Conservation (phyloP, 495 filamentous ascomycete species). For the Wilcoxina mikolae region DNA sequence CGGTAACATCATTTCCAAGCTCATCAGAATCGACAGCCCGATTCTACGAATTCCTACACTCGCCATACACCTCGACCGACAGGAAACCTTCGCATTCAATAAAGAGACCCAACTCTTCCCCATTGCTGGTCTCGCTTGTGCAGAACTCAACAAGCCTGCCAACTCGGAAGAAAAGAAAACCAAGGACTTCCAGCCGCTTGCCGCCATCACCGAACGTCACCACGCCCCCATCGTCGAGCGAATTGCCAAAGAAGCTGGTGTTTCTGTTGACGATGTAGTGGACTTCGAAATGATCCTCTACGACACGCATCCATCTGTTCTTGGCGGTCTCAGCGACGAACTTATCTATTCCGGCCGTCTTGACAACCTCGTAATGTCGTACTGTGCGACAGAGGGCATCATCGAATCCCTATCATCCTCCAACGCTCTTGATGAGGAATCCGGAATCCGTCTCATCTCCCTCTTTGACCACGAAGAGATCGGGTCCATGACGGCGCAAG, state of each 20-base stretch:
- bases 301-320: conserved; percentile 76
- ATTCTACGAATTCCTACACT: conserved; percentile 79
- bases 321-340: conserved; percentile 84
- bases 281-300: conserved; percentile 96
- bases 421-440: conserved; percentile 53
- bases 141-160: conserved; percentile 62
- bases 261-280: conserved; percentile 52
- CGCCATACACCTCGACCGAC: conserved; percentile 82
- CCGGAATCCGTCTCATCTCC: conserved; percentile 70
- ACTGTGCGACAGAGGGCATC: conserved; percentile 66
- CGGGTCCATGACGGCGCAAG: conserved; percentile 78
- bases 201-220: conserved; percentile 66
- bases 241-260: conserved; percentile 65
- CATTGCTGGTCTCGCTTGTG: conserved; percentile 72
- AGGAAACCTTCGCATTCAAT: conserved; percentile 77
- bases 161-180: conserved; percentile 31
- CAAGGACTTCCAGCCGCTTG: conserved; percentile 53
- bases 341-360: conserved; percentile 85
- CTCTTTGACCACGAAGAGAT: conserved; percentile 98
- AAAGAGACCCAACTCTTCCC: conserved; percentile 92
- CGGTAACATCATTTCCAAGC: conserved; percentile 63
- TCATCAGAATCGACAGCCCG: conserved; percentile 80
- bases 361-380: conserved; percentile 92
- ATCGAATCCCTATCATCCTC: conserved; percentile 58
- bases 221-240: conserved; percentile 73